Evolutionary conservation across 306 rosid genomes (phyloP).

Genomic region (Begonia fuchsioides): DNA sequence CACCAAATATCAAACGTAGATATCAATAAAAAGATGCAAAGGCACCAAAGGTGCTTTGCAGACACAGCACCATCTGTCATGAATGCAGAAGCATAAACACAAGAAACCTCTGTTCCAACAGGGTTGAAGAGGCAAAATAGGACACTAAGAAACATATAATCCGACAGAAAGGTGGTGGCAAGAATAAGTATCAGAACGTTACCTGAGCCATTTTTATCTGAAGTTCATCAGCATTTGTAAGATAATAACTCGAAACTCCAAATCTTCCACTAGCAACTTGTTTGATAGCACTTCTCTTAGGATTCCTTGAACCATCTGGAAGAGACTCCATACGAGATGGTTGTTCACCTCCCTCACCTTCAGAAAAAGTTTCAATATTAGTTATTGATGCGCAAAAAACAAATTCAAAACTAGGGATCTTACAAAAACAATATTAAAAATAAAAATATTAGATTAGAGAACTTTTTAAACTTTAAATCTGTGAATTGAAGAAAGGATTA

Average conservation of each 20-base stretch:
- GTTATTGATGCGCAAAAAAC: neutral
- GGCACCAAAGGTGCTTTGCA: conserved; percentile 51
- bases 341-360: conserved; percentile 99
- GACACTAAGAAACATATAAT: conserved; percentile 2
- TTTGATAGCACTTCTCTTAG: conserved; percentile 90
- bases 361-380: conserved; percentile 5
- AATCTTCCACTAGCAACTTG: conserved; percentile 99
- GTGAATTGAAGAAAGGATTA: neutral
- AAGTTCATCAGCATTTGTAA: conserved; percentile 88
- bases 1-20: conserved; percentile 34
- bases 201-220: conserved; percentile 99
- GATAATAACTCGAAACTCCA: conserved; percentile 97
- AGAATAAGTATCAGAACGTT: conserved; percentile 10
- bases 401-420: too few relatives aligned
- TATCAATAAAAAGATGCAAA: conserved; percentile 34
- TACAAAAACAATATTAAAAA: too few relatives aligned
- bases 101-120: conserved; percentile 24
- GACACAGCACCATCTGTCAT: conserved; percentile 46
- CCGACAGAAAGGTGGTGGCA: too few relatives aligned
- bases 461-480: too few relatives aligned
- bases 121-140: conserved; percentile 16
- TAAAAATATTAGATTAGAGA: too few relatives aligned
- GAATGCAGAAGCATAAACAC: conserved; percentile 35
- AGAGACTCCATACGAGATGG: conserved; percentile 98
- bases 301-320: conserved; percentile 80